Evolutionary conservation across 2,329 filamentous ascomycete genomes (phyloP).

Genomic region (Colletotrichum incanum): DNA sequence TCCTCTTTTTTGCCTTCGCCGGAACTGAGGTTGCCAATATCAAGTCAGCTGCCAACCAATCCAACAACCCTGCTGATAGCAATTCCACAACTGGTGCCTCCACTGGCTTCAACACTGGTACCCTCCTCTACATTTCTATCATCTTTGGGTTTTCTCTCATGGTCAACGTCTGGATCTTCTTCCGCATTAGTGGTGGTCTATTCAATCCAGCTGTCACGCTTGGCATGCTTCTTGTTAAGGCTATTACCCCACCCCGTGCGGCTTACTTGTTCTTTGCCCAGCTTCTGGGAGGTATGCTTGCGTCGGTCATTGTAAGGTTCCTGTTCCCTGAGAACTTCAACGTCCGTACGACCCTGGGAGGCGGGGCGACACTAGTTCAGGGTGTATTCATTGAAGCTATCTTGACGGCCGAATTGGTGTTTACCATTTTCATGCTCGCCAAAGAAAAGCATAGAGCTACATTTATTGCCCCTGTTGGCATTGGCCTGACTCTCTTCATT

Average conservation of each 20-base stretch:
- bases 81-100: slow-evolving; percentile 60
- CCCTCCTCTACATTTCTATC: slow-evolving; percentile 60
- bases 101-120: slow-evolving; percentile 61
- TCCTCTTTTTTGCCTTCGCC: slow-evolving; percentile 61
- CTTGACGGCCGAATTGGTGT: slow-evolving; percentile 63
- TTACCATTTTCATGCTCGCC: slow-evolving; percentile 68
- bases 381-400: slow-evolving; percentile 67
- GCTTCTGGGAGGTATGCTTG: slow-evolving; percentile 62
- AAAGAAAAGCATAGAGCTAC: slow-evolving; percentile 65
- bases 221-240: slow-evolving; percentile 66
- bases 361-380: slow-evolving; percentile 58
- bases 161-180: slow-evolving; percentile 65
- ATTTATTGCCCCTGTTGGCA: slow-evolving; percentile 64
- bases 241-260: slow-evolving; percentile 62
- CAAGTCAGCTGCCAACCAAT: slow-evolving; percentile 49
- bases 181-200: slow-evolving; percentile 59
- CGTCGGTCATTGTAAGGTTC: slow-evolving; percentile 58
- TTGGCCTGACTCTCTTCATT: slow-evolving; percentile 63
- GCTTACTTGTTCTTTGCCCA: slow-evolving; percentile 66
- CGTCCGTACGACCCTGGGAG: slow-evolving; percentile 58
- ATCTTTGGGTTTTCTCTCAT: slow-evolving; percentile 61
- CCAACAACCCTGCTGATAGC: slow-evolving; percentile 40
- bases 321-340: slow-evolving; percentile 62
- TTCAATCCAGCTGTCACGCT: slow-evolving; percentile 63
- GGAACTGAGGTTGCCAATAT: slow-evolving; percentile 59